Base-by-base conservation (phyloP, 1,284 basidiomycete genomes). In the Phlebopus sp. region DNA sequence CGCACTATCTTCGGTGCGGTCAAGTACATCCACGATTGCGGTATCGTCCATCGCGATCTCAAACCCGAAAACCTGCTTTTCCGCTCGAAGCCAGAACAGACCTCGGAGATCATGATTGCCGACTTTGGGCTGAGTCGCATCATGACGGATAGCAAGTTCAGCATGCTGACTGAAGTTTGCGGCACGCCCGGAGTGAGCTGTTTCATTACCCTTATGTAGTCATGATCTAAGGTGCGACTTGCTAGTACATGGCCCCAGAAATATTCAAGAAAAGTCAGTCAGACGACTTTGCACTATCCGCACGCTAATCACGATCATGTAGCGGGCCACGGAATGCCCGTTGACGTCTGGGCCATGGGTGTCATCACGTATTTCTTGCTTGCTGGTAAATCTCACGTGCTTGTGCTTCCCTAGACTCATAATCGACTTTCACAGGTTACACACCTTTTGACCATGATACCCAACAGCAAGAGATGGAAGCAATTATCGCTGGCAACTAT, bases 21-120 rank as follows among this genome's bases (percentile, higher is more conserved):
- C 51, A 82, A 89, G 55, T 97, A 98, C 69, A 87, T 99, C 47
- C 96, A 99, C 64, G 81, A 84, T 39, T 82, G 86, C 55, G 94
- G 92, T 7, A 95, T 99, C 61, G 96, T 99, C n/a, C 96, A 99
- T 65, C 81, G 96, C 60, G 91, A 99, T 66, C 74, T 99, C 55
- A 99, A 99, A 69, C 96, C 96, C 5, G 96, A 99, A 71, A 99
- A 99, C 70, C 78, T 99, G 18, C 77, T 99, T 18, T 99, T 99
- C 82, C 84, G 91, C 51, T 88, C 89, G 36, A 82, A 84, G 60
- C 87, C 82, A 4, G 94, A 98, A 64, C 87, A 95, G 47, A 88
- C 85, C 10, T 59, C 94, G 8, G 94, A 97, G 61, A 86, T 99
- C 58, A 90, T 97, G 81, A 89, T 99, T 55, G 96, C 97, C 4